Conservation (phyloP, 345 rosid species). For the Eucalyptus urophylla region DNA sequence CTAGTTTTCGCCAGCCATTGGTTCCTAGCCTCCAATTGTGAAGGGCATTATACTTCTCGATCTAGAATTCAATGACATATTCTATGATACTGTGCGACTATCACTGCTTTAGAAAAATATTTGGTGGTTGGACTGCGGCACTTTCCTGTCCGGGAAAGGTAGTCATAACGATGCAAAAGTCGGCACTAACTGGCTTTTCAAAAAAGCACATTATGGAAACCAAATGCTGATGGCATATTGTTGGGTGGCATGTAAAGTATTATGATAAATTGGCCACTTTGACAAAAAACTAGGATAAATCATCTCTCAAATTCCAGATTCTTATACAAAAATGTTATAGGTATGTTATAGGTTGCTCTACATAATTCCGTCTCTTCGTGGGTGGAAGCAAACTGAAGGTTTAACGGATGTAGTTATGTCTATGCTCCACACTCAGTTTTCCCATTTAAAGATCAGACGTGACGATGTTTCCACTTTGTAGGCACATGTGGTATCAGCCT, state of each 20-base stretch:
- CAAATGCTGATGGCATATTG: not conserved
- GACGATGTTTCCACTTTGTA: not conserved
- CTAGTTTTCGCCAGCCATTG: not conserved
- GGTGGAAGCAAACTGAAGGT: not conserved
- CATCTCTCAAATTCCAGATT: not conserved
- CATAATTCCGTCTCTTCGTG: not conserved
- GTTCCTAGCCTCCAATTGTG: not conserved
- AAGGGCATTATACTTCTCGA: not conserved
- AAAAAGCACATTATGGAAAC: not conserved
- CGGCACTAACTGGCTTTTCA: not conserved
- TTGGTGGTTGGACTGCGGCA: not conserved
- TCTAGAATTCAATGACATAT: not conserved
- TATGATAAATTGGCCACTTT: not conserved
- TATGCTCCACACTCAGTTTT: not conserved
- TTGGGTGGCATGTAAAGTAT: not conserved
- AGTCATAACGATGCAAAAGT: not conserved
- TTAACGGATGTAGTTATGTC: not conserved
- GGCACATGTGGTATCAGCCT: not conserved
- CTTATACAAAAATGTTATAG: not conserved
- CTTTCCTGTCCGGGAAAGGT: not conserved
- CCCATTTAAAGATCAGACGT: not conserved
- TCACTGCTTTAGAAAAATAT: not conserved
- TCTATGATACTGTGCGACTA: fast-evolving
- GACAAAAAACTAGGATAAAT: not conserved
- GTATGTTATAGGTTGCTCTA: not conserved